Percentiles rank a stretch among this genome's conserved stretches.
Evolutionary conservation across 768 basidiomycete genomes (phyloP).

Genomic region (Suillus subaureus): DNA sequence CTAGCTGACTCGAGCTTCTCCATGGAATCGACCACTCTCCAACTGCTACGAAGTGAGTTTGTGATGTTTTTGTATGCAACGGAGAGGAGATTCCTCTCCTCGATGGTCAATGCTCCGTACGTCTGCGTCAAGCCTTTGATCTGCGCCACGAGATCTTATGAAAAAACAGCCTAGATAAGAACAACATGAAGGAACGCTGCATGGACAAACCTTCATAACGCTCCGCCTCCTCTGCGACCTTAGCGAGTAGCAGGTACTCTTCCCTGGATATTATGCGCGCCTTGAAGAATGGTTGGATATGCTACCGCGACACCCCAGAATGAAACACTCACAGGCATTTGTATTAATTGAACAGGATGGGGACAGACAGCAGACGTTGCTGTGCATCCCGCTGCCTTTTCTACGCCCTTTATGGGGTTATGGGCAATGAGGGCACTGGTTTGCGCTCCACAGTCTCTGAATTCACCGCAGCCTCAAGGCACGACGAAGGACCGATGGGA

Average conservation of each 20-base stretch:
- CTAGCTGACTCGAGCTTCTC: slow-evolving; percentile 60
- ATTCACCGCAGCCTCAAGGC: slow-evolving; percentile 16
- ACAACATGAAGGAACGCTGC: not conserved
- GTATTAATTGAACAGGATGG: slow-evolving; percentile 1
- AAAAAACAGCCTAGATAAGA: slow-evolving; percentile 12
- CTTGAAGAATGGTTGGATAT: slow-evolving; percentile 19
- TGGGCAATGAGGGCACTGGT: slow-evolving; percentile 27
- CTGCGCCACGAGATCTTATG: slow-evolving; percentile 72
- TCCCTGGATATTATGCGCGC: slow-evolving; percentile 36
- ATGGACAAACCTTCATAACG: slow-evolving; percentile 73
- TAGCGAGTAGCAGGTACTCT: slow-evolving; percentile 65
- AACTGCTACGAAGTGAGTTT: slow-evolving; percentile 79
- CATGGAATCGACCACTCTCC: slow-evolving; percentile 78
- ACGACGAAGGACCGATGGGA: slow-evolving; percentile 9
- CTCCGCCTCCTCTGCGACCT: slow-evolving; percentile 86
- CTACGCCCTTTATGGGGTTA: slow-evolving; percentile 30
- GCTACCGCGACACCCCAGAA: not conserved
- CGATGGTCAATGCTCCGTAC: slow-evolving; percentile 71
- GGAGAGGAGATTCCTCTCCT: slow-evolving; percentile 88
- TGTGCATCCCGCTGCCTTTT: slow-evolving; percentile 26
- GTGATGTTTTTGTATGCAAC: slow-evolving; percentile 92
- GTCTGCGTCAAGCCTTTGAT: slow-evolving; percentile 75
- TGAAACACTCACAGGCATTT: slow-evolving; percentile 31
- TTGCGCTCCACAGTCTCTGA: slow-evolving; percentile 14
- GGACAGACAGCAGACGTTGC: slow-evolving; percentile 5